Conservation (phyloP, 129 eudicot species). For the Centrapalus pauciflorus region DNA sequence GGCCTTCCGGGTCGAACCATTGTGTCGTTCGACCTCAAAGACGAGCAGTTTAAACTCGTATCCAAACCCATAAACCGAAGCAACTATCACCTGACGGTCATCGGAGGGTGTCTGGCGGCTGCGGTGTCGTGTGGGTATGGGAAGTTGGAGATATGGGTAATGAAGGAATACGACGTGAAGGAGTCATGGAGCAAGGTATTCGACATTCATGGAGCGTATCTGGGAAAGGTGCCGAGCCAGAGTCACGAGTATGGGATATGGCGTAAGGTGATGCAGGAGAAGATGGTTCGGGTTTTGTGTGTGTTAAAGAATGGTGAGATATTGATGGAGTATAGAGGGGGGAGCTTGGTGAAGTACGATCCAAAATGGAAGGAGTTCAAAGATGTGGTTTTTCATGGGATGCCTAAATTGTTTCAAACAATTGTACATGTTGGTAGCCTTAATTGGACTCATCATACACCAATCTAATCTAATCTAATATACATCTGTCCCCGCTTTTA, state of each 20-base stretch:
- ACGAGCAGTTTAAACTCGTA: constrained; percentile 44
- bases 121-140: constrained; percentile 36
- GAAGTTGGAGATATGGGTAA: constrained; percentile 47
- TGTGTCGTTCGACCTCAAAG: constrained; percentile 46
- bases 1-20: constrained; percentile 39
- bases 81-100: constrained; percentile 36
- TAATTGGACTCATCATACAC: constrained; percentile 40
- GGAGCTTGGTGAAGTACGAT: constrained; percentile 48
- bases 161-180: constrained; percentile 40
- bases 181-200: constrained; percentile 52
- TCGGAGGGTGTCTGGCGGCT: constrained; percentile 41
- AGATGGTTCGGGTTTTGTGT: constrained; percentile 36
- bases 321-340: constrained; percentile 49
- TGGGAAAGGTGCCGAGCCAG: constrained; percentile 21
- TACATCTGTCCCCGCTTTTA: too few relatives aligned
- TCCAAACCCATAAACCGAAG: constrained; percentile 32
- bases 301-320: constrained; percentile 47
- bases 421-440: constrained; percentile 50
- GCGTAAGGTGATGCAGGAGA: constrained; percentile 29
- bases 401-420: constrained; percentile 53
- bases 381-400: constrained; percentile 42
- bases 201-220: constrained; percentile 31
- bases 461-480: constrained; percentile 8
- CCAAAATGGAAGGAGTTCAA: constrained; percentile 35
- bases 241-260: constrained; percentile 28